Percentiles rank a stretch among this genome's conserved stretches.
Evolutionary conservation across 371 early-diverging fungal species (phyloP).

Genomic region (Sporodiniella umbellata): DNA sequence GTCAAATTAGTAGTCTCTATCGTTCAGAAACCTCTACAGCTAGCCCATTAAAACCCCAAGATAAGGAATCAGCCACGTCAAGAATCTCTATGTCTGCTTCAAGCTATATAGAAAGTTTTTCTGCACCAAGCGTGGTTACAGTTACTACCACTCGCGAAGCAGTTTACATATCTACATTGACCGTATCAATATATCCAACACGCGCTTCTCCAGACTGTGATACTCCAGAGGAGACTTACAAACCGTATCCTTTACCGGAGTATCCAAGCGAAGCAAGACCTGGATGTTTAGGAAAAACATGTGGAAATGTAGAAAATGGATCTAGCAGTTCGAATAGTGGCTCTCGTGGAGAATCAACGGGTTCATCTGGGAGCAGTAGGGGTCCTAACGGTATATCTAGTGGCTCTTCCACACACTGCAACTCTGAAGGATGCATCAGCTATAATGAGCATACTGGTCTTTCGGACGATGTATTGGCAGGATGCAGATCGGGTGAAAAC

Average conservation of each 20-base stretch:
- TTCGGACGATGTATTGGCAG: background rate
- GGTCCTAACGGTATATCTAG: background rate
- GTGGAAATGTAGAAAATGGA: background rate
- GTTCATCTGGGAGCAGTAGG: background rate
- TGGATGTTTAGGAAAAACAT: background rate
- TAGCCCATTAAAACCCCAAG: background rate
- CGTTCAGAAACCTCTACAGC: constrained; percentile 84
- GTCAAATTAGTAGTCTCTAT: too few relatives aligned
- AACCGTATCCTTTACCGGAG: background rate
- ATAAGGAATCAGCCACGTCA: background rate
- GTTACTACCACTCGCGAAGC: background rate
- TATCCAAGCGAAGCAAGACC: background rate
- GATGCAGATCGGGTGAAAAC: background rate
- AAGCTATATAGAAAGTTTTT: background rate
- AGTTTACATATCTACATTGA: background rate
- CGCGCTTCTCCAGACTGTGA: background rate
- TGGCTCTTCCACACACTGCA: background rate
- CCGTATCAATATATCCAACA: background rate
- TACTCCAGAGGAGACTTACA: background rate
- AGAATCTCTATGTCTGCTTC: too few relatives aligned
- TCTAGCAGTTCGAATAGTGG: background rate
- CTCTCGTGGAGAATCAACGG: background rate
- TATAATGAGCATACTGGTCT: background rate
- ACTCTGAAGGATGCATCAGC: background rate
- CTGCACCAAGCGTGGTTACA: background rate